Percentiles rank a stretch among this genome's conserved stretches.
Conservation (phyloP, 2,329 filamentous ascomycete genomes). For the Alternaria arborescens region DNA sequence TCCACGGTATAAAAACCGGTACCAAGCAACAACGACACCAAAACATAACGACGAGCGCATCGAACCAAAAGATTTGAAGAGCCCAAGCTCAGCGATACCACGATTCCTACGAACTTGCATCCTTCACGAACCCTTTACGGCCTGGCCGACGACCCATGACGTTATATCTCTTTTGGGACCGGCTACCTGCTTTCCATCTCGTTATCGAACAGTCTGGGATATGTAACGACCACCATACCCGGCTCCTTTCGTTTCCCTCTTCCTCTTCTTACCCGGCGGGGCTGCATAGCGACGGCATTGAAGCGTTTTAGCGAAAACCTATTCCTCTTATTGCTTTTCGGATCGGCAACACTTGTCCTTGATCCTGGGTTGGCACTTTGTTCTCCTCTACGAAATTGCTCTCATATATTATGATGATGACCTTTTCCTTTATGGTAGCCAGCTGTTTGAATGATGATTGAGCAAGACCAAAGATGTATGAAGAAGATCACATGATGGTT, state of each 20-base stretch:
- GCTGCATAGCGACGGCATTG: slow-evolving; percentile 49
- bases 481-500: slow-evolving; percentile 7
- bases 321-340: slow-evolving; percentile 5
- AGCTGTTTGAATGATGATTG: slow-evolving; percentile 10
- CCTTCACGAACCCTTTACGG: slow-evolving; percentile 1
- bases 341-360: slow-evolving; percentile 11
- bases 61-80: slow-evolving; percentile 44
- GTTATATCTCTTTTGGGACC: not conserved
- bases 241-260: slow-evolving; percentile 19
- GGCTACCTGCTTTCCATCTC: slow-evolving; percentile 3
- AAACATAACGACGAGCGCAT: slow-evolving; percentile 4
- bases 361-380: slow-evolving; percentile 4
- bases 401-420: slow-evolving; percentile 3
- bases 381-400: slow-evolving; percentile 1
- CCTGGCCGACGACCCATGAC: not conserved
- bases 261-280: slow-evolving; percentile 24
- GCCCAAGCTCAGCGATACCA: slow-evolving; percentile 50
- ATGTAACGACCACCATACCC: slow-evolving; percentile 1
- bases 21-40: slow-evolving; percentile 20
- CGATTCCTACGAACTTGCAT: slow-evolving; percentile 26
- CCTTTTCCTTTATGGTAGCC: not conserved
- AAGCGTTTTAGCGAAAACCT: slow-evolving; percentile 44
- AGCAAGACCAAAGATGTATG: slow-evolving; percentile 25
- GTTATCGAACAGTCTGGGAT: not conserved
- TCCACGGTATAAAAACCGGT: not conserved